phyloP scores from a whole-genome alignment of 2,329 filamentous ascomycete genomes.

The Ascochyta clinopodiicola region DNA sequence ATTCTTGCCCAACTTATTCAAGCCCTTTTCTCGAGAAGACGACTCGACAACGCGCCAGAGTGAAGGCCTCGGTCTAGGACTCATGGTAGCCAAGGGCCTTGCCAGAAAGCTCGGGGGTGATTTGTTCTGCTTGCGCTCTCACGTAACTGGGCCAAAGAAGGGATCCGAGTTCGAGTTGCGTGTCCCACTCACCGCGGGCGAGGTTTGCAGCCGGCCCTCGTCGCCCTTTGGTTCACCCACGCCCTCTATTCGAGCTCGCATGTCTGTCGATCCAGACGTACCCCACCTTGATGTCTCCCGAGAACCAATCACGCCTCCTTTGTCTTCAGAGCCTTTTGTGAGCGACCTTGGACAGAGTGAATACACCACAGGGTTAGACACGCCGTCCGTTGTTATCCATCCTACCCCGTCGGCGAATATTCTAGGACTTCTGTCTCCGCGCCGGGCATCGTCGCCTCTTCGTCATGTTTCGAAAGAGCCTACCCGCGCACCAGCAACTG shows the following conservation, averaged over 20 bases:
- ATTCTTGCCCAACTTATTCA: constrained; percentile 71
- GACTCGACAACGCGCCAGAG: constrained; percentile 70
- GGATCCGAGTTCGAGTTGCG: constrained; percentile 74
- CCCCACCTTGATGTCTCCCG: constrained; percentile 23
- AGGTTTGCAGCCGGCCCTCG: constrained; percentile 56
- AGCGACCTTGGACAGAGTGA: constrained; percentile 19
- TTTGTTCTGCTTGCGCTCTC: constrained; percentile 67
- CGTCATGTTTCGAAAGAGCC: constrained; percentile 34
- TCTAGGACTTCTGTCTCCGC: constrained; percentile 37
- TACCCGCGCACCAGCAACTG: constrained; percentile 28
- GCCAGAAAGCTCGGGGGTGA: constrained; percentile 73
- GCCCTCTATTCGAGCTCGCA: constrained; percentile 42
- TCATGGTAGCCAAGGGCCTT: constrained; percentile 75
- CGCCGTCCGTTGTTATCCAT: constrained; percentile 23
- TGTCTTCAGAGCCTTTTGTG: constrained; percentile 32
- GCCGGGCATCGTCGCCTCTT: constrained; percentile 37
- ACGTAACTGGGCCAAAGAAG: constrained; percentile 64
- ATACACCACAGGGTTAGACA: constrained; percentile 4
- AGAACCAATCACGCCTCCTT: constrained; percentile 39
- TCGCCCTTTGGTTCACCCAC: constrained; percentile 58
- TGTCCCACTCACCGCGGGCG: constrained; percentile 64
- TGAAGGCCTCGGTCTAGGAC: constrained; percentile 71
- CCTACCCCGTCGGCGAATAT: constrained; percentile 12
- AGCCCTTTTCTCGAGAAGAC: constrained; percentile 73
- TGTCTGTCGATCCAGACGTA: constrained; percentile 40